These are phyloP conservation scores for Boletus sp. DNA, from an alignment of 768 basidiomycete species.

Conservation along the genomic window DNA sequence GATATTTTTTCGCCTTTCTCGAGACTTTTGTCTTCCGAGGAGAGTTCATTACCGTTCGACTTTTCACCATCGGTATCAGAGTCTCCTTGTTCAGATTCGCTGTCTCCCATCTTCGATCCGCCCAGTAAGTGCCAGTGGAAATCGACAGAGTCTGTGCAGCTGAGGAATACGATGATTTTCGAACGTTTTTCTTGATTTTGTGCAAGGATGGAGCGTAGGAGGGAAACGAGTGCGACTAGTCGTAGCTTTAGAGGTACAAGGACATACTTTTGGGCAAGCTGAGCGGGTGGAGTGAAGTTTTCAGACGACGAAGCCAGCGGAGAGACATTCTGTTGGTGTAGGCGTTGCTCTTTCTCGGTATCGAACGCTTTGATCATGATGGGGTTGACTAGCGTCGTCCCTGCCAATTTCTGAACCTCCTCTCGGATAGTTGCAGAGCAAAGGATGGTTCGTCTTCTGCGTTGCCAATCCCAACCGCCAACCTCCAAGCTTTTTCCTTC, in stretches of 20 bases:
- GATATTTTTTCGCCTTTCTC: conserved; percentile 45
- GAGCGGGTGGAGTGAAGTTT: conserved; percentile 91
- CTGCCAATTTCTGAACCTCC: conserved; percentile 91
- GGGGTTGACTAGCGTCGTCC: conserved; percentile 74
- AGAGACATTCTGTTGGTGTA: conserved; percentile 14
- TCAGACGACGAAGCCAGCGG: conserved; percentile 33
- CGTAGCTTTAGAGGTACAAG: conserved; percentile 90
- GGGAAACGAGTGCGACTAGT: conserved; percentile 85
- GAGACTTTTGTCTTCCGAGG: conserved; percentile 24
- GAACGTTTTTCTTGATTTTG: conserved; percentile 53
- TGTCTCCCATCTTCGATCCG: conserved; percentile 61
- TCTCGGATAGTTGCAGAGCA: conserved; percentile 97
- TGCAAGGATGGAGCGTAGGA: conserved; percentile 77
- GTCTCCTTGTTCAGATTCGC: conserved; percentile 24
- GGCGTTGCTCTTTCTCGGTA: conserved; percentile 33
- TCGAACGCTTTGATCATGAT: conserved; percentile 79
- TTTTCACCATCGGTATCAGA: conserved; percentile 27
- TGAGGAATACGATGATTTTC: conserved; percentile 93
- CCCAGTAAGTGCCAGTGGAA: conserved; percentile 90
- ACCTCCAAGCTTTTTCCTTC: conserved; percentile 71
- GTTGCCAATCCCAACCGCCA: conserved; percentile 83
- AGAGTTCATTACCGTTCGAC: conserved; percentile 23
- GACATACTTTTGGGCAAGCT: conserved; percentile 88
- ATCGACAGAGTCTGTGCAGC: conserved; percentile 97
- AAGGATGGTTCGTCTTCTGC: conserved; percentile 78